Percentiles rank a stretch among this genome's conserved stretches.
phyloP scores from a whole-genome alignment of 164 flowering plant species.

The grape (Vitis vinifera) region DNA sequence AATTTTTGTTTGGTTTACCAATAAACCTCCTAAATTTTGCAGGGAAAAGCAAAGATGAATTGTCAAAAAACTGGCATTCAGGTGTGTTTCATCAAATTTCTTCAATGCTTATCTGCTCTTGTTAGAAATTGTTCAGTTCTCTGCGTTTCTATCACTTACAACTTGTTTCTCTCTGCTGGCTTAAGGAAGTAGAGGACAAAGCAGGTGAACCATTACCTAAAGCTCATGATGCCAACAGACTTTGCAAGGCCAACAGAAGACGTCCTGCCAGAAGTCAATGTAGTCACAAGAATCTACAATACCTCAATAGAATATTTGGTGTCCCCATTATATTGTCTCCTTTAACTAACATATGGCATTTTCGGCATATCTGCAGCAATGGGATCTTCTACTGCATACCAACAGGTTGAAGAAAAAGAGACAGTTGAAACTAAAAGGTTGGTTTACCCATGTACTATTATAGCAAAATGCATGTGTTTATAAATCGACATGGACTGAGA shows the following conservation, averaged over 20 bases:
- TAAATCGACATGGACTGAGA: not conserved
- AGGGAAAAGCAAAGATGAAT: conserved; percentile 25
- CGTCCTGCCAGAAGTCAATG: conserved; percentile 50
- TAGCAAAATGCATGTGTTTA: not conserved
- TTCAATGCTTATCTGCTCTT: not conserved
- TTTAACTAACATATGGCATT: not conserved
- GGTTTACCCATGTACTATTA: not conserved
- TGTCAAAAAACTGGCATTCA: conserved; percentile 10
- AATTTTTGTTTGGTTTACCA: not conserved
- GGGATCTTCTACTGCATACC: conserved; percentile 30
- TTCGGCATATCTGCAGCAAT: conserved; percentile 44
- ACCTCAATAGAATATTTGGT: not conserved
- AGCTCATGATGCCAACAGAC: conserved; percentile 19
- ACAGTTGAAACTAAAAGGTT: conserved; percentile 55
- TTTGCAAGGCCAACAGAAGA: conserved; percentile 30
- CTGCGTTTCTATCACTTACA: not conserved
- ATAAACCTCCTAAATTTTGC: conserved; percentile 2
- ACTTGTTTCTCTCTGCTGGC: not conserved
- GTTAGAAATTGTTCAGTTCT: not conserved
- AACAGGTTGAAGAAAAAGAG: conserved; percentile 34
- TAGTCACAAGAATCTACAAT: conserved; percentile 21
- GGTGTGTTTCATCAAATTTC: conserved; percentile 15
- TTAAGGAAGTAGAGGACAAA: conserved; percentile 27
- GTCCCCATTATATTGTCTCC: not conserved
- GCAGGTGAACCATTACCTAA: conserved; percentile 11